Base-by-base conservation (phyloP, 1,284 basidiomycete species). In the Sphaerobolus stellatus region DNA sequence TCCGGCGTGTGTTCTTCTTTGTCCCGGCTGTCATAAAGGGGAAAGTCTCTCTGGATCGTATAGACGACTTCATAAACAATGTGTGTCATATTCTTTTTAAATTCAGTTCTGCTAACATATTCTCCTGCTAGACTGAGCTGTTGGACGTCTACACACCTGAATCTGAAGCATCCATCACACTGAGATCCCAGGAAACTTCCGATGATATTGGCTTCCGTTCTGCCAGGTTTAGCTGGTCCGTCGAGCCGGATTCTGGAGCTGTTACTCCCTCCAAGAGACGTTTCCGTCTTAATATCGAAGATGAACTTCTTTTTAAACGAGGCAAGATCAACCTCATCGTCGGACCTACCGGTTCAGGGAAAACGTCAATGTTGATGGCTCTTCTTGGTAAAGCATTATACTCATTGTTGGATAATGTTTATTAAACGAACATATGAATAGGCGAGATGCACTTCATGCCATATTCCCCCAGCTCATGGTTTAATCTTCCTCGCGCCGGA, bases 251-350 rank as follows among this genome's bases (percentile, higher is more conserved):
- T 11, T 73, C 68, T 5, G 67, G 71, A 3, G 69, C 71, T 7
- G 14, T 36, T 4, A 58, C 51, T 4, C 48, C 54, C 20, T 50
- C 48, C 13, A 54, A 54, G 18, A 64, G 74, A 18, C 70, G 70
- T 51, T 85, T 83, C 66, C 64, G 66, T 6, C 73, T 86, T 6
- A 66, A 67, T 5, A 71, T 86, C 25, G 70, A 79, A 4, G 71
- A 64, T 2, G 77, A 83, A 57, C 63, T 87, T 1, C 61, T 73
- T 2, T 88, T 88, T 71, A 76, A 77, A 50, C 75, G 70, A 36
- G 78, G 79, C 22, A 68, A 74, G 58, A 71, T 88, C 60, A 86
- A 84, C 63, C 66, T 88, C 30, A 77, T 89, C 52, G 71, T 84
- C 24, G 80, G 80, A 18, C 74, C 78, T 0, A 71, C 69, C 25